Base-by-base conservation (phyloP, 192 early-diverging fungal genomes). In the Podila epigama region DNA sequence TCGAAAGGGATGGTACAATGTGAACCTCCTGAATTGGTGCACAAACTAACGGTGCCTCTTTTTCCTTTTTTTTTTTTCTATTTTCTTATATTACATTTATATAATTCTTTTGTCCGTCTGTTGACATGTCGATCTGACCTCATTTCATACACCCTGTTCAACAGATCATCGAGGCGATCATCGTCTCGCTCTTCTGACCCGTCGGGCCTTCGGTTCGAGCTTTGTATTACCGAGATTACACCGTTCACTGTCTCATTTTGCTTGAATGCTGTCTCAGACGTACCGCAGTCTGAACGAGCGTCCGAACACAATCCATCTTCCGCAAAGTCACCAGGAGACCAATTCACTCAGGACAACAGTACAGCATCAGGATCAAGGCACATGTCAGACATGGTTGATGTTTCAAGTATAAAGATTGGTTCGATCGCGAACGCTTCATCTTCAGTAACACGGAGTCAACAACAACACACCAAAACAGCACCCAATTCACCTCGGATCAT, bases 221-320 rank as follows among this genome's bases (percentile, higher is more conserved):
- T 77, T 13, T 77, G 73, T 39, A 77, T 77, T 3, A 77, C 73
- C 0, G 73, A 77, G 39, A 77, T 77, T 27, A 77, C 73, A 20
- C 73, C 73, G 2, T 77, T 68, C 32, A 77, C 73, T 2, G 66
- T 77, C 1, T 77, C 73, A 6, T 68, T 77, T 44, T 77, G 73
- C 40, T 34, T 77, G 3, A 77, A 77, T 28, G 73, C 73, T 13
- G 44, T 77, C 3, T 77, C 73, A 2, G 73, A 77, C 16, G 10
- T 60, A 25, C 66, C 60, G 11, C 2, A 22, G 0, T 32, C 11
- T 20, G 62, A 60, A 8, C 65, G 29, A 29, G 25, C 42, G 4
- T 4, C 42, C n/a, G 52, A 13, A 35, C 59, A 60, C 53, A 48
- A 75, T 12, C 27, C 70, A 5, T 22, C 3, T 18, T 22, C 18